These are phyloP conservation scores for Gentiana macrophylla DNA, from an alignment of 257 asterid genomes.

Conservation along the genomic window DNA sequence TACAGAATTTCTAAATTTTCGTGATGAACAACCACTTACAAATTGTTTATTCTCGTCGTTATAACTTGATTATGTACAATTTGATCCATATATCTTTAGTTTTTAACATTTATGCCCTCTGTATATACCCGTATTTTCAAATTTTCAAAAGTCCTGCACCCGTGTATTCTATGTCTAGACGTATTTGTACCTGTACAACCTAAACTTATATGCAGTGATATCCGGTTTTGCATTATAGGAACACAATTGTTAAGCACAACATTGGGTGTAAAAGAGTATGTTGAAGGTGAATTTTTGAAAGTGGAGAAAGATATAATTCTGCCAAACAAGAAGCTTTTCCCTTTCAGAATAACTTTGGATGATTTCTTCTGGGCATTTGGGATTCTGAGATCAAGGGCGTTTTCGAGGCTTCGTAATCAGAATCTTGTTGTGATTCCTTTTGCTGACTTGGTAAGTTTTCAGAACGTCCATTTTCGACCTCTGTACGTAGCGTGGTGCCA, in stretches of 20 bases:
- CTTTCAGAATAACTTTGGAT: constrained; percentile 54
- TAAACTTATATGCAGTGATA: neutral
- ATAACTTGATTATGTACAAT: neutral
- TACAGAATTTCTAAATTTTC: neutral
- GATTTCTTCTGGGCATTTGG: constrained; percentile 99
- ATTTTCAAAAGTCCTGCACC: too few species aligned
- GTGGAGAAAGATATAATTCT: constrained; percentile 64
- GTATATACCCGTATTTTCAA: too few species aligned
- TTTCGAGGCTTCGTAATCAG: constrained; percentile 69
- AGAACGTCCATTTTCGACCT: neutral
- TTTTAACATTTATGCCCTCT: neutral
- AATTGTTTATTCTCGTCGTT: neutral
- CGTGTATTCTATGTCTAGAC: too few species aligned
- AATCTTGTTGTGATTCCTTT: constrained; percentile 81
- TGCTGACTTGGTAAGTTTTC: constrained; percentile 73
- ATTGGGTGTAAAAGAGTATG: constrained; percentile 76
- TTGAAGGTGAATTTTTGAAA: constrained; percentile 54
- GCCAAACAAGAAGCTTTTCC: constrained; percentile 74
- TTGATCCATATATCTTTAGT: too few species aligned
- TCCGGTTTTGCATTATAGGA: constrained; percentile 33
- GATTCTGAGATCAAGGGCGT: constrained; percentile 87
- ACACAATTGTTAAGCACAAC: constrained; percentile 87
- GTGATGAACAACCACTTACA: neutral
- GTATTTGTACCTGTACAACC: too few species aligned
- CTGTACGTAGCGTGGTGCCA: too few species aligned